Conservation (phyloP, 179 eudicot species). For the Silene coronaria region DNA sequence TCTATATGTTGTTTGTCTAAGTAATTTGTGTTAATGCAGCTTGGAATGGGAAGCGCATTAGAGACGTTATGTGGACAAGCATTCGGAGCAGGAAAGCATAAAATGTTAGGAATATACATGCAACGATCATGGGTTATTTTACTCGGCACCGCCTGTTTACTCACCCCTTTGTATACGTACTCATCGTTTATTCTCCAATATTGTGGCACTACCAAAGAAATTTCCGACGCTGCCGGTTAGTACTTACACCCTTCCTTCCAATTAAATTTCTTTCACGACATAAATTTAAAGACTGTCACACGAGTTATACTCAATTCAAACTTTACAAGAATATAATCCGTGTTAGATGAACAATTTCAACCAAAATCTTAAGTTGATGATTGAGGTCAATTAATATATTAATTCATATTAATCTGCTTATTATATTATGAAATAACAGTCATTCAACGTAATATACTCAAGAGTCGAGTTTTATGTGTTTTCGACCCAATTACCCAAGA, state of each 20-base stretch:
- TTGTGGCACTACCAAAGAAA: conserved; percentile 53
- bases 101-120: conserved; percentile 77
- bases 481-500: background rate
- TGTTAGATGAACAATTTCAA: no score
- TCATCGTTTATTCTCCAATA: conserved; percentile 57
- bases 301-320: no score
- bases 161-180: conserved; percentile 61
- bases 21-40: conserved; percentile 29
- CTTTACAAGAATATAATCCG: no score
- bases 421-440: no score
- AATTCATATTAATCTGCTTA: no score
- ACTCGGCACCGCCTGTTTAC: conserved; percentile 36
- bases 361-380: no score
- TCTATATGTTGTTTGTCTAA: background rate
- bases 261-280: no score
- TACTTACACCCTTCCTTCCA: background rate
- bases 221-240: conserved; percentile 61
- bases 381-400: no score
- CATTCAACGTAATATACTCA: no score
- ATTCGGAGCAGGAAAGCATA: conserved; percentile 63
- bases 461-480: no score
- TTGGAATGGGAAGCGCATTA: conserved; percentile 87
- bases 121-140: conserved; percentile 82
- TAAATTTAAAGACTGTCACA: no score
- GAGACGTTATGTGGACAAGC: conserved; percentile 93